Evolutionary conservation across 176 grass and related monocot species (phyloP).

Genomic region (Metroxylon sagu): DNA sequence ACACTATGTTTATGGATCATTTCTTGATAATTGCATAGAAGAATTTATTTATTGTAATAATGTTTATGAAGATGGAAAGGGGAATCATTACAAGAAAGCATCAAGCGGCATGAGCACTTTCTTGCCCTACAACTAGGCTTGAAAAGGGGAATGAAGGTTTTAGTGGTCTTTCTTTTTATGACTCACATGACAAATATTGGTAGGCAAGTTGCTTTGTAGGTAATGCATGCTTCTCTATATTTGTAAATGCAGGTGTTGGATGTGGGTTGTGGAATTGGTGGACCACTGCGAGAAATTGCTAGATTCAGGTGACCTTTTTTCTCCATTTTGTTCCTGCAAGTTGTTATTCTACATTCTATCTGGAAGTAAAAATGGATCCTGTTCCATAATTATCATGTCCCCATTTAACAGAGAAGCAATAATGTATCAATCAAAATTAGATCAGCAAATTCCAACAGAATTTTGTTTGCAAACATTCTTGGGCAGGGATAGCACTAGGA

Average conservation of each 20-base stretch:
- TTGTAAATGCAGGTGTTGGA: slow-evolving; percentile 62
- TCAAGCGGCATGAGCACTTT: slow-evolving; percentile 91
- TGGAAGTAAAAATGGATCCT: neutral
- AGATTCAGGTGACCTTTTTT: slow-evolving; percentile 64
- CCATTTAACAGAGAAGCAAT: too few species aligned
- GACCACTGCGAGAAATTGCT: slow-evolving; percentile 88
- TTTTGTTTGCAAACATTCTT: too few species aligned
- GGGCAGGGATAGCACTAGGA: too few species aligned
- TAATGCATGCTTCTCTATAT: too few species aligned
- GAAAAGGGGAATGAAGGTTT: slow-evolving; percentile 88
- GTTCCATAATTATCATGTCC: neutral
- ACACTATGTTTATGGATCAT: neutral
- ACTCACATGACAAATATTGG: neutral
- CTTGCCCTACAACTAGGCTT: slow-evolving; percentile 83
- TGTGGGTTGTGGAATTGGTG: slow-evolving; percentile 91
- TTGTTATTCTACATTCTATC: slow-evolving; percentile 1
- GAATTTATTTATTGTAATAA: neutral
- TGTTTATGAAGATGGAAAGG: slow-evolving; percentile 69
- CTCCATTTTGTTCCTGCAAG: slow-evolving; percentile 1
- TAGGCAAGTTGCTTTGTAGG: neutral
- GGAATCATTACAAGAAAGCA: slow-evolving; percentile 87
- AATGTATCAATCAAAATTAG: too few species aligned
- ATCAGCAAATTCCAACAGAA: too few species aligned
- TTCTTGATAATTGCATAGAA: neutral
- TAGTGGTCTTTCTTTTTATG: neutral